phyloP scores from a whole-genome alignment of 345 rosid species.

The Fremontodendron californicum region DNA sequence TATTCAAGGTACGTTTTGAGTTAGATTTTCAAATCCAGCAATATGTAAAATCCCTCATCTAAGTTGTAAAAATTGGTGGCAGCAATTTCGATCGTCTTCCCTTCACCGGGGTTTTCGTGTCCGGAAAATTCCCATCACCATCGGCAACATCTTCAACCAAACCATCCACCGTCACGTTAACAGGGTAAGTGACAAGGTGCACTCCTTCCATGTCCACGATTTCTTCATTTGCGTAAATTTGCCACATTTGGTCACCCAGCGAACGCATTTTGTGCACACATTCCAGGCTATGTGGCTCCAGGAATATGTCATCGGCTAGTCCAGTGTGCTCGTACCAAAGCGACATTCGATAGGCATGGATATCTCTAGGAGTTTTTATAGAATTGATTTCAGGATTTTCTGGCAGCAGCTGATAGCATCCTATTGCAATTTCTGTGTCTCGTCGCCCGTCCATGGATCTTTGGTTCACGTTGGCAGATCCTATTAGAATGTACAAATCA shows the following conservation, averaged over 20 bases:
- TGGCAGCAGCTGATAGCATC: conserved; percentile 53
- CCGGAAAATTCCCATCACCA: conserved; percentile 55
- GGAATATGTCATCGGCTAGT: conserved; percentile 33
- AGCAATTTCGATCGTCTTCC: conserved; percentile 68
- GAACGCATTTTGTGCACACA: conserved; percentile 48
- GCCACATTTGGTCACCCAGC: conserved; percentile 72
- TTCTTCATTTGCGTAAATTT: conserved; percentile 55
- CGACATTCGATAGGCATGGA: conserved; percentile 55
- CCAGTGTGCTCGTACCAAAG: conserved; percentile 77
- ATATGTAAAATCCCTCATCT: not conserved
- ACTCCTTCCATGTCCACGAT: conserved; percentile 70
- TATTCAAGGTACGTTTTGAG: not conserved
- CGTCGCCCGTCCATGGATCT: conserved; percentile 86
- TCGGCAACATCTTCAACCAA: conserved; percentile 41
- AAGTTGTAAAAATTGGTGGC: conserved; percentile 66
- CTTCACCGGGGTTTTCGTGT: conserved; percentile 62
- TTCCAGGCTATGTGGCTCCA: conserved; percentile 53
- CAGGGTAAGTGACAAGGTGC: conserved; percentile 68
- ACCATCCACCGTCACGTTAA: conserved; percentile 54
- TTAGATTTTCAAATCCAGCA: not conserved
- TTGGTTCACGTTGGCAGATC: conserved; percentile 85
- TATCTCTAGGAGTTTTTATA: conserved; percentile 18
- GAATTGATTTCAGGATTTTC: conserved; percentile 7
- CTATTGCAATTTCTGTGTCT: conserved; percentile 86
- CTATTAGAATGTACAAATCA: conserved; percentile 58